Evolutionary conservation across 1,139 yeast genomes (phyloP).

Genomic region (Suhomyces panamericanus): DNA sequence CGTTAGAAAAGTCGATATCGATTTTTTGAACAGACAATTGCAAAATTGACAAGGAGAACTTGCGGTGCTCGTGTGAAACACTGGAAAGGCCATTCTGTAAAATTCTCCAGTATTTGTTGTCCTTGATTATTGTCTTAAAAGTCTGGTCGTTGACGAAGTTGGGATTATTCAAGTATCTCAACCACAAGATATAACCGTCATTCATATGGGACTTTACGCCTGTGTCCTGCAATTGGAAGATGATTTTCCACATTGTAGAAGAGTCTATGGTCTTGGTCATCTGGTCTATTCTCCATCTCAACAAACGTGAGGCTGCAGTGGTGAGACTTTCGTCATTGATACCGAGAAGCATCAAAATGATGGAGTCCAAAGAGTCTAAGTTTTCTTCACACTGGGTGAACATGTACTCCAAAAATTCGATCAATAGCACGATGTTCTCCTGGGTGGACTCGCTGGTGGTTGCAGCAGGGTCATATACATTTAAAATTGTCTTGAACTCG

Average conservation of each 20-base stretch:
- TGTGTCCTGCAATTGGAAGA: constrained; percentile 37
- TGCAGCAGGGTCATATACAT: not conserved
- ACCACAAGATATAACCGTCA: constrained; percentile 55
- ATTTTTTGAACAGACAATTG: constrained; percentile 58
- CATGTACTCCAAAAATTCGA: constrained; percentile 21
- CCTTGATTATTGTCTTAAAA: constrained; percentile 37
- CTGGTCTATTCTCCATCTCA: constrained; percentile 50
- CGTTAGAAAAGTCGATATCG: constrained; percentile 36
- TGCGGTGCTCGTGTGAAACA: constrained; percentile 66
- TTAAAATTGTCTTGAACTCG: constrained; percentile 14
- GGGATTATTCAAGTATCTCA: constrained; percentile 45
- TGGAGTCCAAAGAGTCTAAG: constrained; percentile 21
- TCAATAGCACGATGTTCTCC: constrained; percentile 11
- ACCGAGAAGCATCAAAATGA: constrained; percentile 33
- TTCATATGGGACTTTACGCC: constrained; percentile 33
- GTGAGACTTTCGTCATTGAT: constrained; percentile 36
- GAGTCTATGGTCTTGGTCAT: constrained; percentile 25
- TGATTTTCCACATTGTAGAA: constrained; percentile 44
- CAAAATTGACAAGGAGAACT: constrained; percentile 67
- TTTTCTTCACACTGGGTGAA: constrained; percentile 13
- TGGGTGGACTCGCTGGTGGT: constrained; percentile 5
- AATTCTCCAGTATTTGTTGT: constrained; percentile 53
- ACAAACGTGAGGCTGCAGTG: constrained; percentile 32
- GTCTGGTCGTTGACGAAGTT: constrained; percentile 18
- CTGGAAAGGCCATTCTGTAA: constrained; percentile 61